These are phyloP conservation scores for Adansonia digitata DNA, from an alignment of 345 rosid genomes.

Conservation along the genomic window DNA sequence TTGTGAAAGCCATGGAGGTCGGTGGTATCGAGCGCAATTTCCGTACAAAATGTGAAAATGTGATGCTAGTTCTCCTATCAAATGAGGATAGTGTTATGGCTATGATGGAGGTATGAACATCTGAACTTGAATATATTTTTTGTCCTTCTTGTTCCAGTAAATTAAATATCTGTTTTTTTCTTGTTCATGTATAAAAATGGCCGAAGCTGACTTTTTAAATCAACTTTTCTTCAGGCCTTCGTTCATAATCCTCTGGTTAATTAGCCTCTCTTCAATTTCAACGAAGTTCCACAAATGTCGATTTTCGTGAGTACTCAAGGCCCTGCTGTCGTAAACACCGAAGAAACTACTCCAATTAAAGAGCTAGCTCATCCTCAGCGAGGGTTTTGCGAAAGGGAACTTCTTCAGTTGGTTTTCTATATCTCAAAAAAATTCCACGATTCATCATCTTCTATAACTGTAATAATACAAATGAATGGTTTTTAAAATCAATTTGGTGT, in stretches of 20 bases:
- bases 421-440: not conserved
- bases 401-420: slow-evolving; percentile 72
- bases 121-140: not conserved
- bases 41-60: slow-evolving; percentile 91
- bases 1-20: slow-evolving; percentile 99
- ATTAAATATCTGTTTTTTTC: not conserved
- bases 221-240: slow-evolving; percentile 59
- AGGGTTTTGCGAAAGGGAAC: slow-evolving; percentile 86
- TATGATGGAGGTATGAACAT: slow-evolving; percentile 80
- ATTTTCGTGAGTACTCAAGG: slow-evolving; percentile 46
- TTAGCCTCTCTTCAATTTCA: slow-evolving; percentile 98
- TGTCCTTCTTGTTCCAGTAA: not conserved
- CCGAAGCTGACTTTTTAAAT: slow-evolving; percentile 11
- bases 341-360: slow-evolving; percentile 12
- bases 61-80: slow-evolving; percentile 90
- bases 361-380: slow-evolving; percentile 77
- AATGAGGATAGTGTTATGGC: slow-evolving; percentile 96
- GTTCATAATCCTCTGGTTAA: slow-evolving; percentile 98
- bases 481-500: not conserved
- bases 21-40: slow-evolving; percentile 97
- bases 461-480: not conserved
- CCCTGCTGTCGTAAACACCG: slow-evolving; percentile 54
- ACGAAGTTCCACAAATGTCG: slow-evolving; percentile 93
- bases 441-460: not conserved
- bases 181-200: not conserved